Base-by-base conservation (phyloP, 352 stramenopile species). In the Thraustotheca clavata region DNA sequence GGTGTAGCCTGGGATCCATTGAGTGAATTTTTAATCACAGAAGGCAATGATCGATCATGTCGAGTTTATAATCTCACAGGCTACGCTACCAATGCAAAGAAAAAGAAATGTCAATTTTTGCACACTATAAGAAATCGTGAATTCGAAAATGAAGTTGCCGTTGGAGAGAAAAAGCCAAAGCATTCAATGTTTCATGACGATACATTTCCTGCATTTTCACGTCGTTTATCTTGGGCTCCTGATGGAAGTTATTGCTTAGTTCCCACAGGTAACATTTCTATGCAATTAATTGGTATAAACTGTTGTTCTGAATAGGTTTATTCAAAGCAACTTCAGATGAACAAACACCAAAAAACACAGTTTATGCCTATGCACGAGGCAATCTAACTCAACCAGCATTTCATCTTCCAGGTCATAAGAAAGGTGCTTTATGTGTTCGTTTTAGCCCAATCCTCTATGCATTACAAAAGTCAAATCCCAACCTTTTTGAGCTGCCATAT, bases 1-100 rank as follows among this genome's bases (percentile, higher is more conserved):
- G 96, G 96, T 38, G 94, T 96, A n/a, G 78, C 89, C 1, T 98
- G 92, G 77, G 95, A 99, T 73, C 96, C 96, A 8, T 84, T 97
- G 12, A 95, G 91, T 22, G 86, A 97, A 38, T 98, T 95, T 49
- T 73, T 98, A 35, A 88, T 95, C 2, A 97, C 91, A 33, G 88
- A 96, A 69, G 89, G 91, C 43, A 97, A 96, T 67, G 95, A 99
- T 78, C 86, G 94, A 26, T 96, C 88, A 24, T 96, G 97, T 14
- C 83, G 91, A 49, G 82, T 98, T n/a, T 98, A 96, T 67, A 89
- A 76, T 41, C 71, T 83, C 49, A 77, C 52, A 70, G 92, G 79
- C 34, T 86, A 91, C 49, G 78, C 84, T 46, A 50, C 71, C 6
- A 60, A 74, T 35, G 77, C 70, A 31, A 94, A 92, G 52, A 62